phyloP scores from a whole-genome alignment of 768 basidiomycete species.

The Dioszegia hungarica region DNA sequence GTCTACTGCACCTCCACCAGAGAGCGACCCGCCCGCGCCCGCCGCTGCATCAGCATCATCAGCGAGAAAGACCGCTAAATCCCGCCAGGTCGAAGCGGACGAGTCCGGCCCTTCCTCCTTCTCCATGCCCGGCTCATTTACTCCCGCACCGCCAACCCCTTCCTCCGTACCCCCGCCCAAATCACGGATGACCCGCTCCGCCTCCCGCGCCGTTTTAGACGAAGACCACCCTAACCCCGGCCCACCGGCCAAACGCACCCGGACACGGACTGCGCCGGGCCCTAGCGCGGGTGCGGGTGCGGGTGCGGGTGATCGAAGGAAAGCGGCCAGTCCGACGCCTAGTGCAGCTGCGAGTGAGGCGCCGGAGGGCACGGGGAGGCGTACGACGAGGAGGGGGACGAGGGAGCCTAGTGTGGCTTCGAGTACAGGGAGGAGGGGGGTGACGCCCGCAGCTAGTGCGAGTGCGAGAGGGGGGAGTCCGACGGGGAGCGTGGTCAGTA shows the following conservation, averaged over 20 bases:
- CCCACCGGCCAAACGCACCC: background rate
- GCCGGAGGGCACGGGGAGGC: background rate
- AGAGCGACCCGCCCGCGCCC: background rate
- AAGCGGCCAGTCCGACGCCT: background rate
- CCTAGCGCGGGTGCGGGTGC: too few relatives aligned
- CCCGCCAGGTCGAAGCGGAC: too few relatives aligned
- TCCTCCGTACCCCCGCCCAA: background rate
- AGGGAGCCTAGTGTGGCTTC: slow-evolving; percentile 9
- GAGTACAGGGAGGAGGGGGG: slow-evolving; percentile 9
- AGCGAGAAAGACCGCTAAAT: background rate
- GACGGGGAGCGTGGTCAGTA: slow-evolving; percentile 22
- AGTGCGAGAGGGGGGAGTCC: slow-evolving; percentile 25
- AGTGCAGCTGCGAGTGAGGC: background rate
- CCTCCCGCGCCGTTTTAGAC: slow-evolving; percentile 23
- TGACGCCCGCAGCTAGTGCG: slow-evolving; percentile 9
- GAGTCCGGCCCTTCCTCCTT: background rate
- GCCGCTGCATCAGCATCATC: background rate
- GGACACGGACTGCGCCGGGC: background rate
- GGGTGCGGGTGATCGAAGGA: background rate
- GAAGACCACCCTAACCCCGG: slow-evolving; percentile 14
- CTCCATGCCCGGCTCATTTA: background rate
- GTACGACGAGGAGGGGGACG: slow-evolving; percentile 5
- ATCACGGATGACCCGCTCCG: slow-evolving; percentile 28
- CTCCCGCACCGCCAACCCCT: background rate
- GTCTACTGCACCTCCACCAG: background rate